Evolutionary conservation across 306 rosid genomes (phyloP), one percentile per base, ranked within the genome.

Genomic region (Psophocarpus tetragonolobus): DNA sequence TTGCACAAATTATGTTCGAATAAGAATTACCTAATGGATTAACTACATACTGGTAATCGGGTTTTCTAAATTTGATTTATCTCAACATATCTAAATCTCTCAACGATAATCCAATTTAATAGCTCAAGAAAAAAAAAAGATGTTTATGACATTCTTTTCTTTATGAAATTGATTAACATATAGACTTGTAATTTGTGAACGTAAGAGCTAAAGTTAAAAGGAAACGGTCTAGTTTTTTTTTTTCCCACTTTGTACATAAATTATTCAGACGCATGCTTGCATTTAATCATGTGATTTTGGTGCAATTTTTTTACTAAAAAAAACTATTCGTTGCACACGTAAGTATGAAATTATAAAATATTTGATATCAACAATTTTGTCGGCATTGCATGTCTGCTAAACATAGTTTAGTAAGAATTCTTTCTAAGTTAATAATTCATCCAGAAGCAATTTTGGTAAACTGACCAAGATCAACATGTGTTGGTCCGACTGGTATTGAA

Each of bases 361-460:
- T 42, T 74, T 67, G 84, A 81, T 54, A 47, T 23, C 50, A 75
- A 33, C 72, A 67, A 60, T 75, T 68, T 81, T 68, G 81, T 68
- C 23, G 6, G 77, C 80, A 24, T 6, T 35, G 38, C 53, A 48
- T 42, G 36, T 66, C 17, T 29, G 51, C 51, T 48, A 54, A 45
- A 11, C 15, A 66, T 36, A 63, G 39, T 73, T 38, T 35, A n/a
- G 63, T 23, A 14, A 38, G 60, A 71, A 62, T 10, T 65, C 3
- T 54, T 12, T 30, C 33, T 50, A 63, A 62, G 29, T 32, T 35
- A 81, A 30, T 66, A 35, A 13, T 23, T 24, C 45, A 17, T 65
- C 64, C 12, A 68, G 73, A 75, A 81, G 30, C 72, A 81, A 68
- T 45, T 48, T 81, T 57, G 24, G 32, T 32, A 44, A 73, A 65